Evolutionary conservation across 805 yeast species (phyloP).

Genomic region (Saccharomycopsis lassenensis): DNA sequence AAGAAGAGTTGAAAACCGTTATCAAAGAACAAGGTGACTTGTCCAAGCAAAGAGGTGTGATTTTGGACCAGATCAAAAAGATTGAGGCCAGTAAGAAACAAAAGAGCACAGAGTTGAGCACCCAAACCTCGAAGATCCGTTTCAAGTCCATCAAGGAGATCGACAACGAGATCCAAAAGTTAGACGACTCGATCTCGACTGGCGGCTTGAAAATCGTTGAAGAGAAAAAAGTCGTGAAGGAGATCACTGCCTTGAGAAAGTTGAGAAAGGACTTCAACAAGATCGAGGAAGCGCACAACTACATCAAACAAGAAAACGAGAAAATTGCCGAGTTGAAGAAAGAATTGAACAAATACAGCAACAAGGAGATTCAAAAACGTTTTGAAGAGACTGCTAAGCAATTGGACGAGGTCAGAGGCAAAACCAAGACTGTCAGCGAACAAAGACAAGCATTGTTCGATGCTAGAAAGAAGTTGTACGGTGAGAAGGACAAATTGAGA

Average conservation of each 20-base stretch:
- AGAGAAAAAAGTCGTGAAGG: conserved; percentile 77
- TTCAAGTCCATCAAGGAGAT: conserved; percentile 62
- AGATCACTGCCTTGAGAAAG: conserved; percentile 74
- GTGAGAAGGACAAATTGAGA: conserved; percentile 59
- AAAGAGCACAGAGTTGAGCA: conserved; percentile 63
- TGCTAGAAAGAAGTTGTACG: conserved; percentile 56
- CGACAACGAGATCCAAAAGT: conserved; percentile 48
- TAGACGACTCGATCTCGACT: conserved; percentile 65
- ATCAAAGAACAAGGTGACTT: conserved; percentile 37
- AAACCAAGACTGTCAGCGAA: conserved; percentile 50
- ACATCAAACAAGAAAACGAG: conserved; percentile 67
- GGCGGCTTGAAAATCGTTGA: conserved; percentile 83
- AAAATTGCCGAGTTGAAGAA: conserved; percentile 69
- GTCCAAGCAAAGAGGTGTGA: conserved; percentile 33
- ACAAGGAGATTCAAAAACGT: conserved; percentile 55
- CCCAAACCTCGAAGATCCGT: conserved; percentile 52
- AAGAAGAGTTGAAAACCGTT: conserved; percentile 35
- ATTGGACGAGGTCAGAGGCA: conserved; percentile 52
- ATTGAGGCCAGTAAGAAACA: conserved; percentile 63
- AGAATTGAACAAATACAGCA: conserved; percentile 40
- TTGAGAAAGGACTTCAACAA: conserved; percentile 66
- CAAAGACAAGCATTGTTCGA: conserved; percentile 54
- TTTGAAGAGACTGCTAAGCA: conserved; percentile 60
- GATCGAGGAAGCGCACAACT: conserved; percentile 63
- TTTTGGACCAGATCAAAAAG: conserved; percentile 56